Evolutionary conservation across 306 rosid species (phyloP), one percentile per base, ranked within the genome.

Genomic region (Sphenostylis stenocarpa): DNA sequence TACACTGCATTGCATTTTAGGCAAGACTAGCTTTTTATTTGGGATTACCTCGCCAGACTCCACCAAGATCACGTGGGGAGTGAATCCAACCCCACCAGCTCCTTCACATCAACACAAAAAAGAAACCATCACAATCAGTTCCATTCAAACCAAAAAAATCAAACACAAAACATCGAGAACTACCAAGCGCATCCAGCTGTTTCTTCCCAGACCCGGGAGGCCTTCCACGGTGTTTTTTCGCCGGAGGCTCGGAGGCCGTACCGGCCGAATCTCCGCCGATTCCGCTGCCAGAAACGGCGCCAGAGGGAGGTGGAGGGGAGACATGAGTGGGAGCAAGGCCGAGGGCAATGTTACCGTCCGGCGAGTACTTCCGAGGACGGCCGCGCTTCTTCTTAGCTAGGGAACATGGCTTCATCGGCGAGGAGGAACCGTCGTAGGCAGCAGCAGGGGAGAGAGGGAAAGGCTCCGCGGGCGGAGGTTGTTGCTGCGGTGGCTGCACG

Each of bases 151-250:
- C 36, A 67, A 21, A 20, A 68, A 73, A 17, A 63, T 12, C 12
- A 33, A 17, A 63, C 45, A 70, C 44, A 9, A 80, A 6, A 47
- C 70, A 70, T 71, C 3, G 23, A 53, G 17, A 70, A 64, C 23
- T 83, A 94, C 98, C 98, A 52, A 87, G 81, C 5, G 97, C 93
- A 33, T 90, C 97, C 70, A 90, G 41, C 71, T 94, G 98, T 64
- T 80, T 94, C 88, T 92, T 94, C 60, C 95, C 96, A 1, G 98
- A 92, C 20, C 98, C 96, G 0, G 92, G 93, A 2, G 98, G 98
- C 56, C 98, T 75, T 51, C 98, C 98, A 14, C 98, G 73, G 53
- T 87, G 80, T 81, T 89, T 94, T 85, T 89, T 94, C 4, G 85
- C 51, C 39, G 83, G 69, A 20, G 89, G 89, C 1, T 94, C 96